These are phyloP conservation scores for Blepharisma stoltei DNA, from an alignment of 73 alveolate species.

Conservation along the genomic window DNA sequence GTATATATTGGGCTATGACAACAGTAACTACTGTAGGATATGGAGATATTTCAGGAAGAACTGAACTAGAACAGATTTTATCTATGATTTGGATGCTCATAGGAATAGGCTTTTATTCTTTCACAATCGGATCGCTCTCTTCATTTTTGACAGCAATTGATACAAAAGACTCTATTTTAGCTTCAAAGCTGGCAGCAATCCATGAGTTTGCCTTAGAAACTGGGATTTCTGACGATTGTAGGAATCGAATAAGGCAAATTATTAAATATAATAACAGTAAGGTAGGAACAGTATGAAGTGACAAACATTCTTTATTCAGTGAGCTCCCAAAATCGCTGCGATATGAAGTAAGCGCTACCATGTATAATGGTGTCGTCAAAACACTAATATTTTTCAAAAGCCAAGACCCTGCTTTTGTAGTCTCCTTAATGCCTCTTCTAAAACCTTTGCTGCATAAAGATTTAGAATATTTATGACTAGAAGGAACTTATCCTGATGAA, in stretches of 20 bases:
- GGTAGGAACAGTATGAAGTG: neutral
- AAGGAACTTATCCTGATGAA: conserved; percentile 14
- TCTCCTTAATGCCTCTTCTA: conserved; percentile 5
- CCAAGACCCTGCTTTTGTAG: neutral
- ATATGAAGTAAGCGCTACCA: neutral
- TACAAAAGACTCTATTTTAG: conserved; percentile 25
- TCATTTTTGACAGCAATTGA: conserved; percentile 44
- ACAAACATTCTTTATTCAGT: neutral
- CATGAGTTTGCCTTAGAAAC: conserved; percentile 22
- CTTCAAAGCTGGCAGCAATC: conserved; percentile 3
- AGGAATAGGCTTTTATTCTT: conserved; percentile 69
- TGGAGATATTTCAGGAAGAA: conserved; percentile 67
- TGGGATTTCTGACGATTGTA: neutral
- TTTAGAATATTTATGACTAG: neutral
- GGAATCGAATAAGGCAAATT: conserved; percentile 4
- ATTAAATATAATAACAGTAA: neutral
- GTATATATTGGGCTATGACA: conserved; percentile 77
- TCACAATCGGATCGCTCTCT: conserved; percentile 65
- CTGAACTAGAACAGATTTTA: conserved; percentile 46
- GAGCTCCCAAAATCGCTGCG: conserved; percentile 3
- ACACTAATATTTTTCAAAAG: neutral
- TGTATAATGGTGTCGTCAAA: conserved; percentile 1
- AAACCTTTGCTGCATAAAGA: neutral
- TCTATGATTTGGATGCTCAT: conserved; percentile 69
- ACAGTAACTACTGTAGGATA: conserved; percentile 80